phyloP scores from a whole-genome alignment of 495 filamentous ascomycete species.

The Aspergillus mulundensis region DNA sequence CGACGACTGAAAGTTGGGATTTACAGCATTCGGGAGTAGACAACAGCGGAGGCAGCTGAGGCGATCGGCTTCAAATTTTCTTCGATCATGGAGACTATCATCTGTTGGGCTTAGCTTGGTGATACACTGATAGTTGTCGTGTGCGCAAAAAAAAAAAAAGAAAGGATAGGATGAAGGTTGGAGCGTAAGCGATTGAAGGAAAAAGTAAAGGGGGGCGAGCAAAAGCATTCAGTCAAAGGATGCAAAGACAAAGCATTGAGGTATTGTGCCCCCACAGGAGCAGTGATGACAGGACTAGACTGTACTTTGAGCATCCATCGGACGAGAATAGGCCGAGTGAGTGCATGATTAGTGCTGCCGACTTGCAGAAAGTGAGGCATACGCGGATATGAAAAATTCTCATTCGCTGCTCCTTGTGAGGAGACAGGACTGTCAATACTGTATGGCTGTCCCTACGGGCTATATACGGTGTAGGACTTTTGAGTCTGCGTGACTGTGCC shows the following conservation, averaged over 20 bases:
- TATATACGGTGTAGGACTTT: neutral
- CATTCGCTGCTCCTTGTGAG: neutral
- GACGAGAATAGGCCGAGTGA: constrained; percentile 2
- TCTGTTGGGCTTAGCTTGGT: constrained; percentile 4
- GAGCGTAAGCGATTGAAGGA: neutral
- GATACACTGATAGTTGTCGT: constrained; percentile 3
- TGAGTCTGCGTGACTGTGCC: constrained; percentile 12
- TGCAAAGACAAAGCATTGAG: neutral
- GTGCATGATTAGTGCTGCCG: neutral
- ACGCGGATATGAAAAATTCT: constrained; percentile 6
- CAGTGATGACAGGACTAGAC: neutral
- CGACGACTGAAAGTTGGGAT: neutral
- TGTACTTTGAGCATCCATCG: neutral
- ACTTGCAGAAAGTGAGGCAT: constrained; percentile 6
- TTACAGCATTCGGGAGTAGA: neutral
- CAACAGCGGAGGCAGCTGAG: neutral
- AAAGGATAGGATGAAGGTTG: neutral
- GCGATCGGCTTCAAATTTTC: constrained; percentile 6
- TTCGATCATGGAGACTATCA: neutral
- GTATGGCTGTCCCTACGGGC: neutral
- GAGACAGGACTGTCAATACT: neutral
- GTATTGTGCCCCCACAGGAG: constrained; percentile 14
- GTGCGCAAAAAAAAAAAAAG: constrained; percentile 12
- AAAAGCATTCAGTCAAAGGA: neutral
- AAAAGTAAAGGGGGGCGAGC: constrained; percentile 2